phyloP scores from a whole-genome alignment of 1,284 basidiomycete genomes.

The Cutaneotrichosporon cyanovorans region DNA sequence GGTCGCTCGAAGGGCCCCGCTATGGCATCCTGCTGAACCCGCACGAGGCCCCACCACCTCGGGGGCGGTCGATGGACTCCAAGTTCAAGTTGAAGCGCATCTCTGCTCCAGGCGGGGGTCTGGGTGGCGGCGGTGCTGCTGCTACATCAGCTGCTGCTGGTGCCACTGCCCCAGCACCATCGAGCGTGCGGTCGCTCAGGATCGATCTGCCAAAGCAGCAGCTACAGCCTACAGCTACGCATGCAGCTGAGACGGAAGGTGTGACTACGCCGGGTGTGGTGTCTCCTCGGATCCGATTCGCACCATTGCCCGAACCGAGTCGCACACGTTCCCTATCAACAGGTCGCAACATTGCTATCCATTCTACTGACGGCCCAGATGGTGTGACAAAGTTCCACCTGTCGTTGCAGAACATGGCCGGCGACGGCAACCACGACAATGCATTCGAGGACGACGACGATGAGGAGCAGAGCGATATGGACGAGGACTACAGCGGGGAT shows the following conservation, averaged over 20 bases:
- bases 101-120: too few relatives aligned
- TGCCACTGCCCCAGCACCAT: too few relatives aligned
- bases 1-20: not conserved
- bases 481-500: constrained; percentile 29
- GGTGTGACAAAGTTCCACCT: constrained; percentile 15
- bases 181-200: too few relatives aligned
- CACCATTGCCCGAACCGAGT: constrained; percentile 42
- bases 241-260: not conserved
- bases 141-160: too few relatives aligned
- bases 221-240: too few relatives aligned
- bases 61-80: not conserved
- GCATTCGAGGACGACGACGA: constrained; percentile 27
- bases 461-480: constrained; percentile 24
- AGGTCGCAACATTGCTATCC: constrained; percentile 30
- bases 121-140: too few relatives aligned
- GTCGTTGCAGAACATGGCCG: constrained; percentile 11
- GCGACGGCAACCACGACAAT: constrained; percentile 23
- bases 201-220: not conserved
- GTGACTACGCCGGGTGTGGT: constrained; percentile 1
- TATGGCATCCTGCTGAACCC: constrained; percentile 15
- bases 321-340: constrained; percentile 38
- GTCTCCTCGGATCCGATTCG: constrained; percentile 37
- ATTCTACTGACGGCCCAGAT: constrained; percentile 10
- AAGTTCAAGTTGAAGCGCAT: too few relatives aligned
- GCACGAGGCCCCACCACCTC: constrained; percentile 1